Base-by-base conservation (phyloP, 2,329 filamentous ascomycete species). In the Aspergillus fructus region DNA sequence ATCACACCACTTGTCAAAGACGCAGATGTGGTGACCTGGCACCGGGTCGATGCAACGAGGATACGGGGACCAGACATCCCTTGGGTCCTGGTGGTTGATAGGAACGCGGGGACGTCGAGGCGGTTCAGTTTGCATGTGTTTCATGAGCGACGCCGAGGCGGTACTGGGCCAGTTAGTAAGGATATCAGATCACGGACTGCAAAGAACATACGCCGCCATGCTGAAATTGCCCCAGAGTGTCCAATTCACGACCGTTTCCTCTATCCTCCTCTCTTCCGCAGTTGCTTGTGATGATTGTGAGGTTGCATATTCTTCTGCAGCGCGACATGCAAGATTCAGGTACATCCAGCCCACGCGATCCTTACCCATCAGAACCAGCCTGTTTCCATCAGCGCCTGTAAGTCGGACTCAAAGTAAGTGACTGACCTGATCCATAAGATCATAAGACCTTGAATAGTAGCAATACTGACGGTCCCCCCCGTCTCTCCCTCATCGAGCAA, bases 281-380 rank as follows among this genome's bases (percentile, higher is more conserved):
- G 57, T 57, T 8, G 56, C 45, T 13, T 46, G 61, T 4, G 60
- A 57, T 2, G 62, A 63, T 34, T 66, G 61, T 2, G 59, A 24
- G 2, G 49, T 45, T 2, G 55, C 59, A 45, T 66, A 64, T 49
- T 67, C 64, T 49, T 64, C 56, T 48, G 56, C 67, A 7, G 63
- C 62, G 39, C 63, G 63, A 41, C 56, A 56, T n/a, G 62, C 63
- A 3, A 66, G 62, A 43, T 66, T 59, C 39, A 66, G 41, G 59
- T 68, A 70, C 57, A 66, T 62, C 64, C 62, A 71, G 43, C 62
- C 68, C 49, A 64, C 53, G 46, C 66, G 66, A 55, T 71, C 70
- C 51, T 71, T 70, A 6, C 70, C 69, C 62, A 66, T 70, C n/a
- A 64, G 51, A 4, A 59, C 57, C 27, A 68, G 49, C 17, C 69